Percentiles rank a stretch among this genome's conserved stretches.
Conservation (phyloP, 106 monocot species). For the Dioscorea zingiberensis region DNA sequence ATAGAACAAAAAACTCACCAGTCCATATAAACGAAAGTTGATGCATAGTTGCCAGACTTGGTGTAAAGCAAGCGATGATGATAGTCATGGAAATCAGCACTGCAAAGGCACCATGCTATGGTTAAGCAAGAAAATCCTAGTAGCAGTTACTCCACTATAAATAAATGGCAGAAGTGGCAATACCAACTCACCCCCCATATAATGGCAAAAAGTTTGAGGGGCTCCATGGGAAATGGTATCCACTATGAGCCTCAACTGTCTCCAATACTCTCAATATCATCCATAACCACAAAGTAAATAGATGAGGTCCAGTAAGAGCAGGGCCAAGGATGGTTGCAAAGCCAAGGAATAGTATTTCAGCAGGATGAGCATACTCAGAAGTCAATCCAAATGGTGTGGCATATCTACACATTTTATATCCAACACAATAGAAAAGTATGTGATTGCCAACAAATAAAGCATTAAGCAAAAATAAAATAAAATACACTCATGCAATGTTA, state of each 20-base stretch:
- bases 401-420: constrained; percentile 29
- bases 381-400: constrained; percentile 95
- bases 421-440: not conserved
- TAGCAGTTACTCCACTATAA: not conserved
- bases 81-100: constrained; percentile 76
- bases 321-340: constrained; percentile 90
- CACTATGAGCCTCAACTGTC: constrained; percentile 91
- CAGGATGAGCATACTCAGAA: constrained; percentile 92
- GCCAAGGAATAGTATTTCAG: constrained; percentile 87
- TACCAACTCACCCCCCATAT: constrained; percentile 74
- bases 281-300: constrained; percentile 92
- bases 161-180: not conserved
- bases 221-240: constrained; percentile 96
- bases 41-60: constrained; percentile 71
- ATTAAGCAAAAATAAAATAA: not conserved
- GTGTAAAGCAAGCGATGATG: constrained; percentile 87
- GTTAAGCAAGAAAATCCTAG: constrained; percentile 4
- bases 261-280: constrained; percentile 85
- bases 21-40: constrained; percentile 81
- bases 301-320: constrained; percentile 81
- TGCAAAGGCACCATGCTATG: constrained; percentile 10
- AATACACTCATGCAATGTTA: not conserved
- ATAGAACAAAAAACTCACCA: constrained; percentile 23
- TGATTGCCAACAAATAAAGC: not conserved
- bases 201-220: constrained; percentile 87